Evolutionary conservation across 2,329 filamentous ascomycete genomes (phyloP).

Genomic region (Chrysoporthe deuterocubensis): DNA sequence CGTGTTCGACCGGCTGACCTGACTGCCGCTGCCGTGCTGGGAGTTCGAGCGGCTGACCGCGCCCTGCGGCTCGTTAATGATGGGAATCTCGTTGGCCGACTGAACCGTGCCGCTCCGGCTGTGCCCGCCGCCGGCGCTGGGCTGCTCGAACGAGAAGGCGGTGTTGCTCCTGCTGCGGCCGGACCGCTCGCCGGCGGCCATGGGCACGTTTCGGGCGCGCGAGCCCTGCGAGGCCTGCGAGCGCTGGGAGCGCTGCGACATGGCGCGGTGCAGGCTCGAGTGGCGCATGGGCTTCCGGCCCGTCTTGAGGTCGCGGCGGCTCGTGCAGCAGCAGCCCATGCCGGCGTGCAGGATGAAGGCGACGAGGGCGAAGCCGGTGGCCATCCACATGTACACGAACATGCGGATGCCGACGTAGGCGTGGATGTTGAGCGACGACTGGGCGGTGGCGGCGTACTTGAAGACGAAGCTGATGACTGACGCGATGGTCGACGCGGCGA

Average conservation of each 20-base stretch:
- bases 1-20: slow-evolving; percentile 26
- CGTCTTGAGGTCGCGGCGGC: slow-evolving; percentile 54
- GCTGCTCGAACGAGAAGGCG: slow-evolving; percentile 27
- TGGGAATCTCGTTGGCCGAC: slow-evolving; percentile 35
- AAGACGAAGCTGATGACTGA: slow-evolving; percentile 86
- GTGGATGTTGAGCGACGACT: slow-evolving; percentile 75
- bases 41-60: slow-evolving; percentile 9
- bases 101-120: slow-evolving; percentile 30
- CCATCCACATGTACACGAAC: slow-evolving; percentile 91
- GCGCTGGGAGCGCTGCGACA: slow-evolving; percentile 22
- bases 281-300: slow-evolving; percentile 39
- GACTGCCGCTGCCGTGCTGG: slow-evolving; percentile 8
- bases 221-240: slow-evolving; percentile 37
- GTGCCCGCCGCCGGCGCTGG: not conserved
- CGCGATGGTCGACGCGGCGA: slow-evolving; percentile 73
- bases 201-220: slow-evolving; percentile 12
- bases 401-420: slow-evolving; percentile 73
- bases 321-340: slow-evolving; percentile 77
- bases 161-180: slow-evolving; percentile 24
- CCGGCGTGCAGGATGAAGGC: slow-evolving; percentile 75
- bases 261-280: slow-evolving; percentile 27
- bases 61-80: slow-evolving; percentile 18
- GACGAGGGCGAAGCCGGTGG: slow-evolving; percentile 66
- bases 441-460: slow-evolving; percentile 72
- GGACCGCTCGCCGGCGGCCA: slow-evolving; percentile 9